A percentile compares a stretch with the other conserved stretches of the same genome.
Conservation (phyloP, 257 asterid genomes). For the Fraxinus excelsior region DNA sequence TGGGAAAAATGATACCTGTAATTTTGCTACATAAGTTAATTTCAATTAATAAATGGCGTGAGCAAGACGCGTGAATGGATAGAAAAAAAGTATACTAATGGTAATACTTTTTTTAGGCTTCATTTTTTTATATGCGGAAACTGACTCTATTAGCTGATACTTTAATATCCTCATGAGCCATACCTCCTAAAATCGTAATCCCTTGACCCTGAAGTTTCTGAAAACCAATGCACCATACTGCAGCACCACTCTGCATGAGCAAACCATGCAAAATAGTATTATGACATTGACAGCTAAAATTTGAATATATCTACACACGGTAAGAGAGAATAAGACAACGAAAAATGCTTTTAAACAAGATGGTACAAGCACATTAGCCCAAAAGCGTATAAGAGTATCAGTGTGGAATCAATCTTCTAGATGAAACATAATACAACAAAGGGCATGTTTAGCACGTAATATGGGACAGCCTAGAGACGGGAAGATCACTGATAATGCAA, state of each 20-base stretch:
- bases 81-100: neutral
- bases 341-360: neutral
- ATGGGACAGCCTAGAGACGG: neutral
- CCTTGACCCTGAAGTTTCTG: conserved; percentile 84
- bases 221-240: conserved; percentile 96
- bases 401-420: neutral
- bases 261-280: neutral
- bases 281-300: too few species aligned
- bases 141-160: neutral
- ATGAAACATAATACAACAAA: neutral
- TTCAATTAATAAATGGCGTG: too few species aligned
- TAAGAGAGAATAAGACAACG: neutral
- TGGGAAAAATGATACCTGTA: too few species aligned
- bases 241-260: conserved; percentile 74
- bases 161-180: neutral
- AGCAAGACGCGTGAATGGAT: too few species aligned
- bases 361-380: neutral
- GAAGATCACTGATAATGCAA: neutral
- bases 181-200: conserved; percentile 94
- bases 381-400: neutral
- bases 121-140: neutral
- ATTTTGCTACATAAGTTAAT: too few species aligned
- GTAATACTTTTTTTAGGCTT: neutral
- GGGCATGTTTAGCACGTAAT: neutral
- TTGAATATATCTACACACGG: neutral